A percentile compares a stretch with the other conserved stretches of the same genome.
phyloP scores from a whole-genome alignment of 2,329 filamentous ascomycete genomes.

The Tympanopsis confertula region DNA sequence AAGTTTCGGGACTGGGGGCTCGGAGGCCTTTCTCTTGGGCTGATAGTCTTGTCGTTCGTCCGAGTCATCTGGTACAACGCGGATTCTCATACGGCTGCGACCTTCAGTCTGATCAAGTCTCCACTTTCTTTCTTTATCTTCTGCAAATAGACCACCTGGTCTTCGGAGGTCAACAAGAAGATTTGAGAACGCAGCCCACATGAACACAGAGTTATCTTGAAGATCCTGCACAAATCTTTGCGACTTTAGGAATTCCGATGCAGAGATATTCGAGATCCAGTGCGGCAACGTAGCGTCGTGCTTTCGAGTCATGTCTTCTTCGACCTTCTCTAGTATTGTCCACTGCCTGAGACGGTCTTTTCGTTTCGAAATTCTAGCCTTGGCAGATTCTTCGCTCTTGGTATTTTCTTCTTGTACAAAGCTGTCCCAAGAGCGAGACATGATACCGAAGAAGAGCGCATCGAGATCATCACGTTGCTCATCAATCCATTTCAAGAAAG shows the following conservation, averaged over 20 bases:
- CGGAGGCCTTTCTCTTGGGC: conserved; percentile 51
- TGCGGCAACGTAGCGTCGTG: conserved; percentile 79
- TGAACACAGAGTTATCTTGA: conserved; percentile 75
- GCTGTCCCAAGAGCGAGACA: conserved; percentile 77
- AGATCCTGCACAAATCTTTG: conserved; percentile 84
- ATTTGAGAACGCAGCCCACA: conserved; percentile 63
- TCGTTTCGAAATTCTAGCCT: conserved; percentile 58
- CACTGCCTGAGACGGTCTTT: conserved; percentile 74
- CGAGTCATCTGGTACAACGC: conserved; percentile 69
- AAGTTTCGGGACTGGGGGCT: conserved; percentile 10
- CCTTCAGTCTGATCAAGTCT: conserved; percentile 92
- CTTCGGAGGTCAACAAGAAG: conserved; percentile 69
- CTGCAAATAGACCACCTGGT: conserved; percentile 70
- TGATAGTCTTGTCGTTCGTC: conserved; percentile 64
- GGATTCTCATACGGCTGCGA: conserved; percentile 83
- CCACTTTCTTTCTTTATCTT: conserved; percentile 60
- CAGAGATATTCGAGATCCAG: conserved; percentile 93
- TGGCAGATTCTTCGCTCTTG: conserved; percentile 65
- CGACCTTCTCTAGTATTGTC: conserved; percentile 56
- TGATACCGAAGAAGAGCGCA: conserved; percentile 66
- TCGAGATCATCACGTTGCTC: conserved; percentile 70
- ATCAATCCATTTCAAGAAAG: conserved; percentile 82
- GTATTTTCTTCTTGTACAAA: conserved; percentile 77
- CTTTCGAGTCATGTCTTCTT: conserved; percentile 63
- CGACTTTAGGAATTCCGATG: conserved; percentile 82